Base-by-base conservation (phyloP, 2,329 filamentous ascomycete genomes). In the Mariannaea sp. region DNA sequence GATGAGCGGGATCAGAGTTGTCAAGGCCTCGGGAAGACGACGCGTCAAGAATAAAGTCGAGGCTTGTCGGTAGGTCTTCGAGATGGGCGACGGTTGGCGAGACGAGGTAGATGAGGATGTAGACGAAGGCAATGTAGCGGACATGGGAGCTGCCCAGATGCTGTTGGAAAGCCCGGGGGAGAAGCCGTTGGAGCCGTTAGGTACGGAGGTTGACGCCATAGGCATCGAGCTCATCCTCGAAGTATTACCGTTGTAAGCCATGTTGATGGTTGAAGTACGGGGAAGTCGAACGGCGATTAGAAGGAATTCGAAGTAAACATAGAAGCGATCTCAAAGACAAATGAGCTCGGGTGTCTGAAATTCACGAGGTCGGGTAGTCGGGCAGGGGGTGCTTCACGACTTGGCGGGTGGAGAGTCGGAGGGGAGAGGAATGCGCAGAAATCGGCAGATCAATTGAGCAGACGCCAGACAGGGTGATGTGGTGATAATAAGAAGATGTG, bases 41-140 rank as follows among this genome's bases (percentile, higher is more conserved):
- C 94, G 92, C 72, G 94, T 99, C 55, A 99, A 81, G 75, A 96
- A 99, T 19, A 97, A 83, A 60, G 94, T 92, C 6, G 92, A 95
- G 26, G 94, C 90, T 76, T 96, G 92, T 61, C 93, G 90, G 76
- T 97, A 97, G 24, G 89, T 89, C 74, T 94, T 94, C 62, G 93
- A 94, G 67, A 96, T 89, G 66, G 89, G 84, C 42, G 84, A 87
- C 38, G 86, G 80, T 48, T 85, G 83, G 47, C 86, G 85, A 35
- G 81, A 74, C 19, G 80, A 76, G 22, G 77, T 75, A 43, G 87
- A 84, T 13, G 84, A 82, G 42, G 90, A 77, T 52, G 86, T 89
- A 48, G 87, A 26, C 7, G 51, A 54, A 33, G 51, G 45, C 19
- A 54, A 17, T 2, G 51, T 45, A 16, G 51, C 40, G 5, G 51